Base-by-base conservation (phyloP, 2,329 filamentous ascomycete species). In the Aspergillus sp. region DNA sequence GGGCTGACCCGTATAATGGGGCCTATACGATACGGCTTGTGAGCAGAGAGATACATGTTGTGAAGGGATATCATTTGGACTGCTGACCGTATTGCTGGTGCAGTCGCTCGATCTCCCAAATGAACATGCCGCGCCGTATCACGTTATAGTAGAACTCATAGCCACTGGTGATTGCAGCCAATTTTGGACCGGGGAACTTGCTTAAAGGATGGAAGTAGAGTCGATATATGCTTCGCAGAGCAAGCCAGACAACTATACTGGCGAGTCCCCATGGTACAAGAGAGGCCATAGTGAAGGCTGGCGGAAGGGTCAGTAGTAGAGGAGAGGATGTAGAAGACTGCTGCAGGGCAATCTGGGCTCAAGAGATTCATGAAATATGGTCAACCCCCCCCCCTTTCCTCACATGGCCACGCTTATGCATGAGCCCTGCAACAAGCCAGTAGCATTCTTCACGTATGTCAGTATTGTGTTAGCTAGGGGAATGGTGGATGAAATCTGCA, bases 1-100 rank as follows among this genome's bases (percentile, higher is more conserved):
- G 70, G 69, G 19, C 56, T 65, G 51, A 73, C 62, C 7, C 69
- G 67, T 16, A 73, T 47, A 17, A 73, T 67, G 0, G 69, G 70
- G 1, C 67, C 67, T 68, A 13, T 22, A 11, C 11, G 5, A 7
- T 22, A n/a, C 14, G 11, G 11, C 19, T 6, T 42, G 16, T 42
- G n/a, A 19, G 16, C 16, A 42, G 40, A 11, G 35, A 1, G 35
- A 22, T 22, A 7, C 17, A 8, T 8, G 2, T 42, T 42, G 11
- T 5, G 2, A 22, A 22, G 17, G 19, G 40, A 19, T 13, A 2
- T 17, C 7, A 22, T 22, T 7, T 1, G 2, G 4, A 1, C 7
- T 17, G 22, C 40, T 11, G 40, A 42, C 40, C 40, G 10, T 42
- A 42, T 22, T 19, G 14, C 17, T 42, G n/a, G 19, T 42, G 40